Evolutionary conservation across 2,329 filamentous ascomycete genomes (phyloP).

Genomic region (Acarospora socialis): DNA sequence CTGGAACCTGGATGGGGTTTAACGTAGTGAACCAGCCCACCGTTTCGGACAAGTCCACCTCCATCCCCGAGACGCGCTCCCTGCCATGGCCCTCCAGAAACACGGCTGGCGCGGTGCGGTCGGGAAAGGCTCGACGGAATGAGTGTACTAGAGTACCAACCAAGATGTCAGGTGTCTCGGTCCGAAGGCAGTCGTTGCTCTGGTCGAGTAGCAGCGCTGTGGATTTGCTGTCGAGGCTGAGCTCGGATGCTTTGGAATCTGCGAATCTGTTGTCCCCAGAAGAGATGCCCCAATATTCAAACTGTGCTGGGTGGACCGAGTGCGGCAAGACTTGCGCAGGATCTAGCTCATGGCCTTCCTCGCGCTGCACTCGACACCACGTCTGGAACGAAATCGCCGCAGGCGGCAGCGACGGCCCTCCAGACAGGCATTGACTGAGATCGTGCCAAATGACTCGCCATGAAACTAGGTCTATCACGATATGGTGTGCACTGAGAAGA

Average conservation of each 20-base stretch:
- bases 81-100: slow-evolving; percentile 37
- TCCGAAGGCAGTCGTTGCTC: slow-evolving; percentile 22
- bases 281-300: slow-evolving; percentile 26
- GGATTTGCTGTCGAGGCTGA: no score
- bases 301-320: slow-evolving; percentile 16
- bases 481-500: slow-evolving; percentile 22
- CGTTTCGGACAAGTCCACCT: slow-evolving; percentile 34
- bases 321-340: slow-evolving; percentile 18
- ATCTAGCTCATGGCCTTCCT: slow-evolving; percentile 17
- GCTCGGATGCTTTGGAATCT: no score
- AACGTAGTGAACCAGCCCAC: slow-evolving; percentile 39
- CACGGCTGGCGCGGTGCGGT: slow-evolving; percentile 27
- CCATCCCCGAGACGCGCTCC: slow-evolving; percentile 28
- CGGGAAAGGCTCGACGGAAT: slow-evolving; percentile 29
- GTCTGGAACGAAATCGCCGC: slow-evolving; percentile 20
- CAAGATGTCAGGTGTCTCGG: slow-evolving; percentile 24
- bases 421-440: slow-evolving; percentile 22
- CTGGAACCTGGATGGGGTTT: slow-evolving; percentile 28
- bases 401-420: no score
- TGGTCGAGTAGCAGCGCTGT: slow-evolving; percentile 18
- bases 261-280: no score
- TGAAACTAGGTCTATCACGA: slow-evolving; percentile 24
- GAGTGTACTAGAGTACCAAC: slow-evolving; percentile 26
- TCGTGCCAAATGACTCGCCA: slow-evolving; percentile 26
- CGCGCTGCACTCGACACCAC: slow-evolving; percentile 22